phyloP scores from a whole-genome alignment of 2,329 filamentous ascomycete species.

The Dactylellina haptotyla region DNA sequence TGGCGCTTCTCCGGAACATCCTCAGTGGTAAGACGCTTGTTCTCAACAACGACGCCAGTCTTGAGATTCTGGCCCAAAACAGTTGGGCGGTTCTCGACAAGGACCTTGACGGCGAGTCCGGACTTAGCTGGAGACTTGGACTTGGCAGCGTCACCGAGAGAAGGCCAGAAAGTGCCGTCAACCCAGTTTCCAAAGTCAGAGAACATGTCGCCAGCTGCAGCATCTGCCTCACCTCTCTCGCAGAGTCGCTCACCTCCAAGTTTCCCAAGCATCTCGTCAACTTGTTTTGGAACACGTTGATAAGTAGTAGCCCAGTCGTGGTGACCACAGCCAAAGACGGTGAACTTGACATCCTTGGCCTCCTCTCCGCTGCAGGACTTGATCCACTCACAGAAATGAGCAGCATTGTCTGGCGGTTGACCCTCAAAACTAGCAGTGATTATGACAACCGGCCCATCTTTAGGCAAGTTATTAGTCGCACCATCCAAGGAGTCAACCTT shows the following conservation, averaged over 20 bases:
- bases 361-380: slow-evolving; percentile 66
- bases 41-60: slow-evolving; percentile 70
- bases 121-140: slow-evolving; percentile 58
- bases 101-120: slow-evolving; percentile 54
- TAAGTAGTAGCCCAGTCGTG: slow-evolving; percentile 72
- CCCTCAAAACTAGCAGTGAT: slow-evolving; percentile 79
- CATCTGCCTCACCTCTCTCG: slow-evolving; percentile 69
- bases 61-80: slow-evolving; percentile 72
- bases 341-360: slow-evolving; percentile 70
- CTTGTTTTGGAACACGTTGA: slow-evolving; percentile 72
- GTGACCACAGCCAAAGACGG: slow-evolving; percentile 75
- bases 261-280: slow-evolving; percentile 68
- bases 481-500: slow-evolving; percentile 70
- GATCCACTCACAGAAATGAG: slow-evolving; percentile 75
- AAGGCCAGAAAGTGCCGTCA: slow-evolving; percentile 68
- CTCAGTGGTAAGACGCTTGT: slow-evolving; percentile 66
- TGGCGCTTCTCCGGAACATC: slow-evolving; percentile 70
- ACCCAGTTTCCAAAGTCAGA: slow-evolving; percentile 75
- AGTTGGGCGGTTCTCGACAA: slow-evolving; percentile 63
- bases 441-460: slow-evolving; percentile 69
- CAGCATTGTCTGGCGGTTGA: slow-evolving; percentile 77
- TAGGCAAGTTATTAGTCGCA: slow-evolving; percentile 70
- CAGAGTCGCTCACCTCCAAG: slow-evolving; percentile 66
- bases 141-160: slow-evolving; percentile 62
- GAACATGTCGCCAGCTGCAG: slow-evolving; percentile 73